Evolutionary conservation across 352 stramenopile genomes (phyloP).

Genomic region (Globisporangium alternatum): DNA sequence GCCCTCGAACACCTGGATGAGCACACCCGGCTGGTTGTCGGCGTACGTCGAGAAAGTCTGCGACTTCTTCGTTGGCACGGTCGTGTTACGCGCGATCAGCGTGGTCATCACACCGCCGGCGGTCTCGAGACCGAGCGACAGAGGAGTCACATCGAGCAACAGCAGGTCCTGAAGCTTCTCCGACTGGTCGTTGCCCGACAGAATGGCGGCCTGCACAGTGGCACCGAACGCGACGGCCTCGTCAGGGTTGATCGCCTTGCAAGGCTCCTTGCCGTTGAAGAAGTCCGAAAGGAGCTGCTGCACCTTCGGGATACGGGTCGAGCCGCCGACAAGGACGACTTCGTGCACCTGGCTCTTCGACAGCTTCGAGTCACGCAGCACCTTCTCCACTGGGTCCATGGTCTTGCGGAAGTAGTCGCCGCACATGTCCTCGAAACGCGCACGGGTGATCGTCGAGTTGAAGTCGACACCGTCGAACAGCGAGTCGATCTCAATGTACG

Average conservation of each 20-base stretch:
- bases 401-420: constrained; percentile 92
- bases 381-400: constrained; percentile 69
- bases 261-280: constrained; percentile 62
- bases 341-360: constrained; percentile 29
- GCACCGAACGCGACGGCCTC: constrained; percentile 63
- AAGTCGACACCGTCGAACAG: constrained; percentile 94
- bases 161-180: constrained; percentile 78
- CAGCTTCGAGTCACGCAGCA: constrained; percentile 28
- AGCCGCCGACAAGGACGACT: constrained; percentile 35
- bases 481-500: constrained; percentile 91
- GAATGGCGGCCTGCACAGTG: constrained; percentile 36
- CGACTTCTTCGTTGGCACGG: constrained; percentile 58
- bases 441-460: constrained; percentile 89
- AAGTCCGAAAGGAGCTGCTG: constrained; percentile 47
- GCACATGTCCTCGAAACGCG: constrained; percentile 90
- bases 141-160: constrained; percentile 68
- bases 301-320: constrained; percentile 49
- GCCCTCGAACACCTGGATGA: constrained; percentile 78
- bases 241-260: constrained; percentile 69
- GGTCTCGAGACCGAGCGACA: constrained; percentile 71
- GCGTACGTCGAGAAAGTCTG: constrained; percentile 67
- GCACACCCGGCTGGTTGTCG: constrained; percentile 68
- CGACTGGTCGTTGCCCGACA: constrained; percentile 25
- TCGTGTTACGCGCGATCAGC: constrained; percentile 66
- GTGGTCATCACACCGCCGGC: constrained; percentile 66